Evolutionary conservation across 2,329 filamentous ascomycete species (phyloP).

Genomic region (Monilinia fructicola): DNA sequence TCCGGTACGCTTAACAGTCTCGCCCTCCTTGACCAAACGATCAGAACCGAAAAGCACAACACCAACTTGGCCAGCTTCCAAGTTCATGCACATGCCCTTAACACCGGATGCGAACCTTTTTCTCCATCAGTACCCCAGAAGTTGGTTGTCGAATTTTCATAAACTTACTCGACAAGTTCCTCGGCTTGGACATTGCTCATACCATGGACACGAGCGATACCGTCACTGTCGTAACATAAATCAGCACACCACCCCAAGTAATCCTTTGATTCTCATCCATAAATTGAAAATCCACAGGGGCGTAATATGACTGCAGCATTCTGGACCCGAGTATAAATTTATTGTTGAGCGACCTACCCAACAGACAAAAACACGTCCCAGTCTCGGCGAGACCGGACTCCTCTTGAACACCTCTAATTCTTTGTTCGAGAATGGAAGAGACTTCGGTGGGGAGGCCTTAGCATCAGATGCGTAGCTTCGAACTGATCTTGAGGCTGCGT

Average conservation of each 20-base stretch:
- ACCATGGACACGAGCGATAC: slow-evolving; percentile 99
- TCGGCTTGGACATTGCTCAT: slow-evolving; percentile 99
- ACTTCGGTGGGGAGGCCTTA: slow-evolving; percentile 96
- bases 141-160: slow-evolving; percentile 24
- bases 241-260: slow-evolving; percentile 29
- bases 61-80: slow-evolving; percentile 99
- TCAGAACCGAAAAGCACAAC: slow-evolving; percentile 99
- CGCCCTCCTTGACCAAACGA: slow-evolving; percentile 98
- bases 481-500: slow-evolving; percentile 67
- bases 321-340: slow-evolving; percentile 10
- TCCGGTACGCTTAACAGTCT: slow-evolving; percentile 99
- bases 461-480: slow-evolving; percentile 90
- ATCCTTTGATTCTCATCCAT: not conserved
- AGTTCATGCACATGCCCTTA: slow-evolving; percentile 99
- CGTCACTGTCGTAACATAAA: slow-evolving; percentile 68
- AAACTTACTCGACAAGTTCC: slow-evolving; percentile 96
- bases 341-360: slow-evolving; percentile 68
- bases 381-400: slow-evolving; percentile 96
- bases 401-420: slow-evolving; percentile 97
- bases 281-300: slow-evolving; percentile 3
- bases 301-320: slow-evolving; percentile 2
- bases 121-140: slow-evolving; percentile 28
- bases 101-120: slow-evolving; percentile 95
- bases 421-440: slow-evolving; percentile 98
- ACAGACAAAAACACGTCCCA: slow-evolving; percentile 97